Conservation (phyloP, 140 eudicot species). For the Bidens hawaiensis region DNA sequence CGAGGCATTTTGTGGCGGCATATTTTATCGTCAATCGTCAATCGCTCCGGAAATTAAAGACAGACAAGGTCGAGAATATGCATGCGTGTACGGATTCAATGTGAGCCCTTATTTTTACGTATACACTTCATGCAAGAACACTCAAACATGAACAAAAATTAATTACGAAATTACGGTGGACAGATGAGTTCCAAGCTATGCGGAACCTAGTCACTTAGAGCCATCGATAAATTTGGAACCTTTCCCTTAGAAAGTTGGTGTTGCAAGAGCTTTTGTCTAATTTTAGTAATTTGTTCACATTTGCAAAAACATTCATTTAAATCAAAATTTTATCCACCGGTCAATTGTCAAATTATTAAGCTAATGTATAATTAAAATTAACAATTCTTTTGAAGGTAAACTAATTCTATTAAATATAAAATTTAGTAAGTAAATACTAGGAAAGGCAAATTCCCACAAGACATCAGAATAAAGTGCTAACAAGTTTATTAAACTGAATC, state of each 20-base stretch:
- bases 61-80: too few relatives aligned
- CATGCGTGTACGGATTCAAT: too few relatives aligned
- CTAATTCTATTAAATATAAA: too few relatives aligned
- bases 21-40: background rate
- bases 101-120: background rate
- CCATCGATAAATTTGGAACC: constrained; percentile 8
- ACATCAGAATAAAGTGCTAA: background rate
- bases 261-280: background rate
- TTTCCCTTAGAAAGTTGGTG: constrained; percentile 1
- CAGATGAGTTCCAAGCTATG: constrained; percentile 11
- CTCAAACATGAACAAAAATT: background rate
- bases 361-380: background rate
- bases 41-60: background rate
- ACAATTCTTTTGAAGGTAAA: background rate
- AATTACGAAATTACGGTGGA: background rate
- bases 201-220: constrained; percentile 2
- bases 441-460: background rate
- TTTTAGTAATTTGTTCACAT: background rate
- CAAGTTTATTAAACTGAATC: background rate
- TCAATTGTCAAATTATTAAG: background rate
- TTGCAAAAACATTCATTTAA: background rate
- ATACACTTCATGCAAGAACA: background rate
- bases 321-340: background rate
- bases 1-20: constrained; percentile 22
- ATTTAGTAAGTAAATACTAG: too few relatives aligned